A percentile compares a stretch with the other conserved stretches of the same genome.
Conservation (phyloP, 2,329 filamentous ascomycete species). For the Xylariaceae sp. region DNA sequence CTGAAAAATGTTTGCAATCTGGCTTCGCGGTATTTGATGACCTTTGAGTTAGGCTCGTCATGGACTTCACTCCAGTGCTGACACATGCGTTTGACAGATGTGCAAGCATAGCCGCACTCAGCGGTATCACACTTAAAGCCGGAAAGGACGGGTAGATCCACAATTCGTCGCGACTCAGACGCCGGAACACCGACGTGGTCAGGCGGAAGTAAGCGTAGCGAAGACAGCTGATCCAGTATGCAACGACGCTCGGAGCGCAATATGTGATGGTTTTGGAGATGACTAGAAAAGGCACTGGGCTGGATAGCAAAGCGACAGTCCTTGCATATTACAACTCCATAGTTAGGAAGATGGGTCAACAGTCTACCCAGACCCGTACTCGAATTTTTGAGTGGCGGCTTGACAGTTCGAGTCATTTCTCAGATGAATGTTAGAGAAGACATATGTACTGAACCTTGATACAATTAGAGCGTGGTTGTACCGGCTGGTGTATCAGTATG, state of each 20-base stretch:
- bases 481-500: background rate
- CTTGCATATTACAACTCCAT: conserved; percentile 23
- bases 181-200: conserved; percentile 12
- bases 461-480: background rate
- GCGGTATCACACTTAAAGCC: conserved; percentile 15
- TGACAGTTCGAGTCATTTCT: conserved; percentile 15
- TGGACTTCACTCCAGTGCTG: conserved; percentile 26
- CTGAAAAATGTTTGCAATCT: conserved; percentile 26
- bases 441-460: too few species aligned
- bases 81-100: conserved; percentile 23
- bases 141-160: conserved; percentile 8
- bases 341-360: conserved; percentile 14
- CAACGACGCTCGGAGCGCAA: conserved; percentile 19
- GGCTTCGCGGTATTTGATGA: conserved; percentile 18
- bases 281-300: conserved; percentile 21
- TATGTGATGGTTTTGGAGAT: conserved; percentile 24
- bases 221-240: conserved; percentile 17
- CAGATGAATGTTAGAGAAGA: background rate
- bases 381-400: background rate
- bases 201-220: conserved; percentile 3
- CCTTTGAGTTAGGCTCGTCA: conserved; percentile 19
- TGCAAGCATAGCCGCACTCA: conserved; percentile 19
- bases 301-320: conserved; percentile 21
- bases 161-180: conserved; percentile 9
- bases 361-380: conserved; percentile 2